Conservation (phyloP, 1,139 yeast species). For the Sugiyamaella pinicola region DNA sequence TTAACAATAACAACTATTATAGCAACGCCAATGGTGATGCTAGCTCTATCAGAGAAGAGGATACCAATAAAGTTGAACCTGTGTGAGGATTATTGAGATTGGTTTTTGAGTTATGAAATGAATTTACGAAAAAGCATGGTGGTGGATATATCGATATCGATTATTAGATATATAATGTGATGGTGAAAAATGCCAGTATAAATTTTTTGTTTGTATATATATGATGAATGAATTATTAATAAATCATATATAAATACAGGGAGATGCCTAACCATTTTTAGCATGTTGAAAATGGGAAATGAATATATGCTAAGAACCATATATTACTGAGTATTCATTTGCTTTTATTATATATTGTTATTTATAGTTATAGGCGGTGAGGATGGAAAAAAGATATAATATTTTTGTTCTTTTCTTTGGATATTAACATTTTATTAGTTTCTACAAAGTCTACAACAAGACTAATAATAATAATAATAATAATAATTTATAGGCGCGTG, state of each 20-base stretch:
- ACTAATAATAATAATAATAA: no score
- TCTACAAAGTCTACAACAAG: neutral
- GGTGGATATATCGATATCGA: slow-evolving; percentile 1
- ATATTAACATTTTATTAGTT: neutral
- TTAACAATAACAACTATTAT: slow-evolving; percentile 6
- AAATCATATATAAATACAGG: no score
- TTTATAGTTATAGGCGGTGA: no score
- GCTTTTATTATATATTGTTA: no score
- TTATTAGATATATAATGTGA: neutral
- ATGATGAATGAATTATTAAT: neutral
- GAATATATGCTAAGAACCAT: no score
- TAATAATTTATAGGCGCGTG: neutral
- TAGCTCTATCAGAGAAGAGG: neutral
- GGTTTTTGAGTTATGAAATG: slow-evolving; percentile 5
- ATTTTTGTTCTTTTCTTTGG: neutral
- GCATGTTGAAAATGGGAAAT: no score
- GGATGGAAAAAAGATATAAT: no score
- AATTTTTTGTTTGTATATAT: neutral
- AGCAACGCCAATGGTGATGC: slow-evolving; percentile 5
- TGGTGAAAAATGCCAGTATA: neutral
- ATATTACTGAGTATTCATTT: no score
- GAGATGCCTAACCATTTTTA: no score
- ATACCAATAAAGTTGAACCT: slow-evolving; percentile 4
- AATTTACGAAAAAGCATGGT: slow-evolving; percentile 15
- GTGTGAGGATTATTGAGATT: neutral